Evolutionary conservation across 2,329 filamentous ascomycete genomes (phyloP), one percentile per base, ranked within the genome.

Genomic region (Exophiala sideris): DNA sequence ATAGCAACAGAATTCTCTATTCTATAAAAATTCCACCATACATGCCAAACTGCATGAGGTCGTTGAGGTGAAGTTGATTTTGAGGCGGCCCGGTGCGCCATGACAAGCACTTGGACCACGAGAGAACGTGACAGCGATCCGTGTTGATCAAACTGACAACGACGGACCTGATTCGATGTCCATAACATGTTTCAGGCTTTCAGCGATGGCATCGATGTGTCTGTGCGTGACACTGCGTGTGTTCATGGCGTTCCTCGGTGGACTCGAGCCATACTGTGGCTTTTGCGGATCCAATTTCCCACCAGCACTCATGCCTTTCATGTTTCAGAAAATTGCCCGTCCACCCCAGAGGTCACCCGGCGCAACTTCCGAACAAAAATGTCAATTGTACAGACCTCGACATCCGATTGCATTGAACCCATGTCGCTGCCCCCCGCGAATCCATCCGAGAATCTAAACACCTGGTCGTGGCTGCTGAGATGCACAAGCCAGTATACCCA

Each of bases 291-390:
- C 49, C 50, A 53, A 59, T 59, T 48, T 50, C 48, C 45, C 54
- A 44, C 32, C 33, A 14, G 24, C 44, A 41, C 34, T 36, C 36
- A 42, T 45, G 44, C 36, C 48, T 21, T 21, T 34, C 48, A 32
- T 45, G 48, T 57, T 59, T 56, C 54, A 59, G 47, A 42, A 36
- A 45, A 39, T 42, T 18, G 14, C 32, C 36, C 40, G 14, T 44
- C 35, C 12, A 35, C 33, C n/a, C 21, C 41, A 14, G 10, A 42
- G 14, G 45, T 48, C 47, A 32, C 48, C 44, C 10, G 48, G 50
- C 36, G 47, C 54, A 59, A 59, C 54, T 57, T 55, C 57, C 57
- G 50, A 34, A 47, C 52, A 12, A 34, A 50, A 35, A 36, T 32
- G 12, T 24, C 42, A 47, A 41, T 39, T 33, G 16, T 39, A n/a